phyloP scores from a whole-genome alignment of 2,329 filamentous ascomycete genomes.

The Plenodomus biglobosus region DNA sequence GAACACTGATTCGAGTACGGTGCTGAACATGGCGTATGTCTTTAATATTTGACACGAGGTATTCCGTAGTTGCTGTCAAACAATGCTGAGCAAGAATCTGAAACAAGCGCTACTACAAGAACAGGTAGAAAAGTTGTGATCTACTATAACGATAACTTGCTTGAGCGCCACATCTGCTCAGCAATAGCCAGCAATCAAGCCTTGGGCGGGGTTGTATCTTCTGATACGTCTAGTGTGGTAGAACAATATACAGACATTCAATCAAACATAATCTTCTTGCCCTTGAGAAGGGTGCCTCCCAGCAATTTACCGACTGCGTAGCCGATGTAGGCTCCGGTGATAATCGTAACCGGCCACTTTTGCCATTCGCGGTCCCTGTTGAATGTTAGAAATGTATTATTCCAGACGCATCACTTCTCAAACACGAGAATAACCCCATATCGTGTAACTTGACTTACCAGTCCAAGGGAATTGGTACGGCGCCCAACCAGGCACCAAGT shows the following conservation, averaged over 20 bases:
- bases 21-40: not conserved
- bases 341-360: conserved; percentile 91
- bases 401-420: too few species aligned
- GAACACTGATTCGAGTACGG: not conserved
- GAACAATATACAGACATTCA: conserved; percentile 14
- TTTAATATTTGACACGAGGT: not conserved
- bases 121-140: not conserved
- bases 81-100: not conserved
- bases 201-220: not conserved
- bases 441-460: conserved; percentile 58
- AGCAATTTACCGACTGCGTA: conserved; percentile 69
- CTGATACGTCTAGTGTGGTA: not conserved
- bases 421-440: not conserved
- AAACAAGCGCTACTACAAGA: not conserved
- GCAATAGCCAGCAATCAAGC: not conserved
- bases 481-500: conserved; percentile 87
- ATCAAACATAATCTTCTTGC: conserved; percentile 49
- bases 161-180: not conserved
- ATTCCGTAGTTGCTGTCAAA: not conserved
- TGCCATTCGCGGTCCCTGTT: conserved; percentile 91
- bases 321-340: conserved; percentile 79
- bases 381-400: not conserved
- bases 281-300: conserved; percentile 54
- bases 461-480: conserved; percentile 91
- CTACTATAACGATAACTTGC: not conserved